Evolutionary conservation across 495 filamentous ascomycete genomes (phyloP), one percentile per base, ranked within the genome.

Genomic region (Aspergillus haitiensis): DNA sequence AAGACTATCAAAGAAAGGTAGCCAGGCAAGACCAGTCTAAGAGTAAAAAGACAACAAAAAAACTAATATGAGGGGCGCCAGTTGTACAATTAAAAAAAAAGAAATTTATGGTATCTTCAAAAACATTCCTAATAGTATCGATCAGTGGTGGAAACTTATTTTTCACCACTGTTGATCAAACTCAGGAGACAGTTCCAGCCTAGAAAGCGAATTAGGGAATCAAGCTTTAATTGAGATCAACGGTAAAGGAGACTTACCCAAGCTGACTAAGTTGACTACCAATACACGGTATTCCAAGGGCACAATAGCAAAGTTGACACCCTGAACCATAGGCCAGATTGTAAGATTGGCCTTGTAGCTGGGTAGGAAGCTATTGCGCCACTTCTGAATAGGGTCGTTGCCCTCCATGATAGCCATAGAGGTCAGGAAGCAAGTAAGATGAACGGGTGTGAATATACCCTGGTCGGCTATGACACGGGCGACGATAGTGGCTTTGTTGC

Each of bases 151-250:
- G n/a, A 27, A 50, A 59, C 21, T 64, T 52, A 72, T 60, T 70
- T 65, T 45, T 73, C 75, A 32, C 77, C 74, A 58, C 80, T 93
- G 75, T 93, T 96, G 60, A 95, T 76, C 69, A 82, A 87, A 74
- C 92, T 97, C 52, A 98, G 73, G 72, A 97, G 94, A 71, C 91
- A 97, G 70, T 98, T 98, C 94, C 94, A 98, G 60, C 92, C 93
- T 84, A 80, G 72, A 46, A 64, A 12, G 18, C 52, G 55, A 65
- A 67, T 72, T 55, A 70, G 62, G 10, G 2, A 55, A 42, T 27
- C 7, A 3, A 27, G 21, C 21, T 3, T 27, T 27, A 3, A 7
- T 16, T 15, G 27, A 16, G 16, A 8, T 15, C 16, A 7, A 2
- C 6, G n/a, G 13, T 35, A 9, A 34, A 46, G 10, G 21, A 15